Percentiles rank a stretch among this genome's conserved stretches.
These are phyloP conservation scores for Posidonia australis DNA, from an alignment of 106 monocot genomes.

Conservation along the genomic window DNA sequence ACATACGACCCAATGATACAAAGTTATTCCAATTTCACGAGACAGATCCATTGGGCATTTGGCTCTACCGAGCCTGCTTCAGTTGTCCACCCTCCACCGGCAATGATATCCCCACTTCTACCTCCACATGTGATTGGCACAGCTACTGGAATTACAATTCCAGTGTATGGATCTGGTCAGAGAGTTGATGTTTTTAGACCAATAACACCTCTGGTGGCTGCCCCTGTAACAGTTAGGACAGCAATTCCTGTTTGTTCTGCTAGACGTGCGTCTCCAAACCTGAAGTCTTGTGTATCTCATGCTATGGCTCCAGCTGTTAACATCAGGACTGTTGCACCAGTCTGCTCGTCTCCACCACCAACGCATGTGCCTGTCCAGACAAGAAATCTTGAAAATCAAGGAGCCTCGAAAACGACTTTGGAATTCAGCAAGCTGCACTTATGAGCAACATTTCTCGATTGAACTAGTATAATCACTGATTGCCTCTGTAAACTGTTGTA, in stretches of 20 bases:
- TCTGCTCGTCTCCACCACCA: not conserved
- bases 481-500: no score
- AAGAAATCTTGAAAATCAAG: not conserved
- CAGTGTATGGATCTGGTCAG: not conserved
- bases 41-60: not conserved
- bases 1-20: not conserved
- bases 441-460: conserved; percentile 7
- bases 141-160: not conserved
- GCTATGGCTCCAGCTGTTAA: not conserved
- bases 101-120: not conserved
- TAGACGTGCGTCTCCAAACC: not conserved
- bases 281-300: not conserved
- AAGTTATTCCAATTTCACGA: not conserved
- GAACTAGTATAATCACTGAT: no score
- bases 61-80: not conserved
- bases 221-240: conserved; percentile 37
- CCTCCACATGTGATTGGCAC: not conserved
- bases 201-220: conserved; percentile 15
- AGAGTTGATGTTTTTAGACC: conserved; percentile 4
- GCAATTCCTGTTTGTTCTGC: not conserved
- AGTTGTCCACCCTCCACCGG: not conserved
- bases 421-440: conserved; percentile 8
- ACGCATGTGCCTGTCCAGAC: not conserved
- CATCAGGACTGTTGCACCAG: not conserved
- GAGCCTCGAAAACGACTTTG: not conserved